These are phyloP conservation scores for Bertia moriformis DNA, from an alignment of 2,329 filamentous ascomycete species.

Conservation along the genomic window DNA sequence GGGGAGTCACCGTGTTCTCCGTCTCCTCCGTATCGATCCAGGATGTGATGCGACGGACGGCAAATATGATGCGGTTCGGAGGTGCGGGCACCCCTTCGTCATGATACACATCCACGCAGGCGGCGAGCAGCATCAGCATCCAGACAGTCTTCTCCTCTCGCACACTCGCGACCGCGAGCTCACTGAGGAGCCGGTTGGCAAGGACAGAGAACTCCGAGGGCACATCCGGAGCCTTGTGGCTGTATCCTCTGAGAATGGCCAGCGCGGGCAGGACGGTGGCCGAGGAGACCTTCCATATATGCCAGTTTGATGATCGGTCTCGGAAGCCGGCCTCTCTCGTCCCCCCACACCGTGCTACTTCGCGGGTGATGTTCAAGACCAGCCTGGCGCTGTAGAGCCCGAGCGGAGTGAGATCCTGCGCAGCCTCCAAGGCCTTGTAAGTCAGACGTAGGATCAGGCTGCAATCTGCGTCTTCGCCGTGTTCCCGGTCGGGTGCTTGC, in stretches of 20 bases:
- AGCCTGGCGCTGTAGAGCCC: conserved; percentile 37
- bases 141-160: conserved; percentile 27
- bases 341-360: no score
- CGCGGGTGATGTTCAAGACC: no score
- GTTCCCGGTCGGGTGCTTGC: conserved; percentile 21
- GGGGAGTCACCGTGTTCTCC: not conserved
- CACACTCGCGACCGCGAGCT: conserved; percentile 33
- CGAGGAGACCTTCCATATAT: conserved; percentile 29
- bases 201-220: no score
- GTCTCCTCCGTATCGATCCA: conserved; percentile 9
- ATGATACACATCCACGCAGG: conserved; percentile 35
- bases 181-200: conserved; percentile 44
- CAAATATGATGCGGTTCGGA: conserved; percentile 21
- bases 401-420: conserved; percentile 22
- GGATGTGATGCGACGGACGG: conserved; percentile 6
- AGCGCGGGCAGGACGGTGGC: conserved; percentile 30
- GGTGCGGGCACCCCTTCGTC: conserved; percentile 36
- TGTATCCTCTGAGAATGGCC: no score
- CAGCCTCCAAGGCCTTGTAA: conserved; percentile 25
- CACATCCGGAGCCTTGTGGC: no score
- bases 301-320: conserved; percentile 26
- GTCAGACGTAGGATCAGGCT: conserved; percentile 25
- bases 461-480: conserved; percentile 16
- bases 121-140: conserved; percentile 36
- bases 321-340: no score